Evolutionary conservation across 1,284 basidiomycete species (phyloP), one percentile per base, ranked within the genome.

Genomic region (Volvariella volvacea): DNA sequence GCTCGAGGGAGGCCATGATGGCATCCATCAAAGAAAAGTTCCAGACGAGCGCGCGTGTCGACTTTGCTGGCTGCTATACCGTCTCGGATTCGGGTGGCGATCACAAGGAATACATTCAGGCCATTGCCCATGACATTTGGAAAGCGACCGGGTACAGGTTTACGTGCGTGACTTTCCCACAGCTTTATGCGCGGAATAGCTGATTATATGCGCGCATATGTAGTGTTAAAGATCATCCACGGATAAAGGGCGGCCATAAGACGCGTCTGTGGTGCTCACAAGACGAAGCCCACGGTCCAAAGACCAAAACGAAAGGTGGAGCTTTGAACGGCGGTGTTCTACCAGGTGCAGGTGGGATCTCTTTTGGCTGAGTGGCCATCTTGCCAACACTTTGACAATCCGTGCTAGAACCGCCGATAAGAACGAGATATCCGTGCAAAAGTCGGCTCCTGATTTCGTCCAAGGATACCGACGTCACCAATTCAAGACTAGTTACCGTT

Each of bases 201-300:
- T 28, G 25, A 28, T 6, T 12, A 28, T 12, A 28, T 28, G 25
- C 25, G 25, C 25, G 12, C 15, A 16, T 33, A 34, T 17, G 12
- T 51, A 73, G 70, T 10, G 64, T 72, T 12, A 72, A 72, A 50
- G 71, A 73, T 50, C 70, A 73, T 45, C 71, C 68, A 12, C 65
- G 58, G 10, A 60, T 65, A 28, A 68, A 64, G 38, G 61, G 63
- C 44, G 70, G 70, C 3, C 66, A 71, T 51, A 73, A 71, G 50
- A 73, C 68, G 19, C 63, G 71, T 33, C 58, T 70, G 10, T 70
- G 68, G 68, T 73, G 69, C 52, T 70, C 69, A 4, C 71, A 71
- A 50, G 71, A 73, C 48, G 62, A 65, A 42, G 63, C 64, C 15
- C 65, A 70, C 45, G 61, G 62, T 42, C 64, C 61, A 12, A 70